Conservation (phyloP, 2,329 filamentous ascomycete genomes). For the Sphaceloma murrayae region DNA sequence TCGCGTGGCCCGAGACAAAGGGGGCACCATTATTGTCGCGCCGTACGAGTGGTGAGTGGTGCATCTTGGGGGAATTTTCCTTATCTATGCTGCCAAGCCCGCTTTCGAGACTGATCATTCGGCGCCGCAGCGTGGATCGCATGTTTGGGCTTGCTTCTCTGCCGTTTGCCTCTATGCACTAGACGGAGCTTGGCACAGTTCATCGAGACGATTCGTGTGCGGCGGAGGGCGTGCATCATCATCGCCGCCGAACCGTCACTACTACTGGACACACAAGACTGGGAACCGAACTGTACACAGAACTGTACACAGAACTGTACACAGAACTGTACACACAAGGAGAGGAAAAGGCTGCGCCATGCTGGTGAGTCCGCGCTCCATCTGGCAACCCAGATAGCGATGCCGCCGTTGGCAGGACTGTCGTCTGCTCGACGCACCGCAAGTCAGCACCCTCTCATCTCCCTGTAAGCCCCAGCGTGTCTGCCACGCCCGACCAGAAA, state of each 20-base stretch:
- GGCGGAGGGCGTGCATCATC: conserved; percentile 1
- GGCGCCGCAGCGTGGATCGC: conserved; percentile 14
- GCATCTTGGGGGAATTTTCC: conserved; percentile 3
- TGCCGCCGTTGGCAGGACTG: not conserved
- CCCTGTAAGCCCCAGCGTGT: conserved; percentile 3
- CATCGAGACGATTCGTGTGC: conserved; percentile 1
- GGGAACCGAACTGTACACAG: too few relatives aligned
- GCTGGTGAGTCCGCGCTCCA: too few relatives aligned
- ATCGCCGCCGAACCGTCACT: too few relatives aligned
- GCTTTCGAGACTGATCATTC: conserved; percentile 9
- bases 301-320: too few relatives aligned
- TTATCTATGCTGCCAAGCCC: conserved; percentile 15
- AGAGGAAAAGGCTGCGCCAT: too few relatives aligned
- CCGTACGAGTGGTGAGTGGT: not conserved
- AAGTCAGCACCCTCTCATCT: too few relatives aligned
- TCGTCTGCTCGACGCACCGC: not conserved
- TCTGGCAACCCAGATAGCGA: conserved; percentile 2
- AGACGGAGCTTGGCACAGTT: conserved; percentile 11
- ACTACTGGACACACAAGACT: too few relatives aligned
- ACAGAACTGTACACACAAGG: too few relatives aligned
- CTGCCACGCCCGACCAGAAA: not conserved
- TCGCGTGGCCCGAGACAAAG: conserved; percentile 1
- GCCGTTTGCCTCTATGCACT: conserved; percentile 13
- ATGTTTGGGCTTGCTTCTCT: conserved; percentile 10
- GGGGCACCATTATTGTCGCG: too few relatives aligned